Evolutionary conservation across 1,139 yeast species (phyloP), one percentile per base, ranked within the genome.

Genomic region (Hansenula lynferdii): DNA sequence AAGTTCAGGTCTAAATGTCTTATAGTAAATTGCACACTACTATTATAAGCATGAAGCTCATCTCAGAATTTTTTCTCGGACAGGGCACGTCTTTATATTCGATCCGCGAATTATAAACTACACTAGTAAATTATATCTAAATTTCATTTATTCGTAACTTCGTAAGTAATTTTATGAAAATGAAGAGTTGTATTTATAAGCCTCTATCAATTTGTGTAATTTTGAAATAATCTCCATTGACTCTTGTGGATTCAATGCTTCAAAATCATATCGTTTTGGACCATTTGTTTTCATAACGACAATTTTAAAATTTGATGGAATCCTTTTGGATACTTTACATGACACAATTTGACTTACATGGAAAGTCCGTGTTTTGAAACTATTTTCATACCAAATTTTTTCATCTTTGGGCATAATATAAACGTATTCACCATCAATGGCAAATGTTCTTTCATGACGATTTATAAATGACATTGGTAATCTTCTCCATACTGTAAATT

Each of bases 401-500:
- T 80, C 79, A 43, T 82, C 85, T 48, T 80, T 84, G 2, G 97
- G 97, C 52, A 90, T 79, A 38, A 92, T 74, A 56, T 90, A 94
- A 14, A 92, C 79, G 55, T 89, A 90, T 53, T 89, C 96, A 16
- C 97, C 97, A 60, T 92, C 97, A 31, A 92, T 76, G 2, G 95
- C 90, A 35, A 92, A 66, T 1, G 89, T 77, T 49, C 94, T 77
- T 49, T 90, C 96, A 44, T 87, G 86, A 38, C 89, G 75, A 41
- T 80, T 79, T 45, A 85, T 77, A 51, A 92, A 82, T 0, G 95
- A 81, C 69, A 90, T 79, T 36, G 81, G 87, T 54, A 89, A 92
- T 43, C 94, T 77, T 50, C 97, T 72, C 85, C 89, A 86, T 1
- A 92, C 95, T 30, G 77, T 82, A 77, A 90, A 77, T 48, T 71